phyloP scores from a whole-genome alignment of 2,329 filamentous ascomycete genomes.

The Clathrospora elynae region DNA sequence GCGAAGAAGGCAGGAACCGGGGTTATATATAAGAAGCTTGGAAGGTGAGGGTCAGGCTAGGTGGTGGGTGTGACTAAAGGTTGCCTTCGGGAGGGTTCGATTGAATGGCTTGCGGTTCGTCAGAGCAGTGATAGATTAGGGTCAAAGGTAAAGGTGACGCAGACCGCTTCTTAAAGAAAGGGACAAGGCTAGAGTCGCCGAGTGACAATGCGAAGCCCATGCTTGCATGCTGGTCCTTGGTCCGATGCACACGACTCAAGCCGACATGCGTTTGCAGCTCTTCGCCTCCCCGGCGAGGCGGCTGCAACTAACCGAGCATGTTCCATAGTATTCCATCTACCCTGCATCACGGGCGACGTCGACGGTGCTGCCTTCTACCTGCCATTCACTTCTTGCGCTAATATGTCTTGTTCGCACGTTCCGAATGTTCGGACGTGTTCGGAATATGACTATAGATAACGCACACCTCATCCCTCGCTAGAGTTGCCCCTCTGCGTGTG shows the following conservation, averaged over 20 bases:
- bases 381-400: too few relatives aligned
- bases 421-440: too few relatives aligned
- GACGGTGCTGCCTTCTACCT: too few relatives aligned
- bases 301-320: slow-evolving; percentile 16
- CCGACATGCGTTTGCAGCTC: slow-evolving; percentile 24
- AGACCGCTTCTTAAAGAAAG: slow-evolving; percentile 25
- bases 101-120: too few relatives aligned
- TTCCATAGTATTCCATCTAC: slow-evolving; percentile 17
- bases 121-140: slow-evolving; percentile 1
- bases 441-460: too few relatives aligned
- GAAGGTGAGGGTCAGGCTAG: neutral
- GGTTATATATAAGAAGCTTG: too few relatives aligned
- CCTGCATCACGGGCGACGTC: slow-evolving; percentile 4
- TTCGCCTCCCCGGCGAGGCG: slow-evolving; percentile 16
- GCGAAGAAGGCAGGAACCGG: neutral
- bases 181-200: slow-evolving; percentile 6
- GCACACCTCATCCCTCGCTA: slow-evolving; percentile 20
- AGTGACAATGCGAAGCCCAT: slow-evolving; percentile 10
- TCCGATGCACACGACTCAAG: slow-evolving; percentile 24
- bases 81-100: slow-evolving; percentile 7
- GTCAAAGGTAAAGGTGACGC: slow-evolving; percentile 16
- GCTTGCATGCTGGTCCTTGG: slow-evolving; percentile 12
- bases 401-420: too few relatives aligned
- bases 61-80: slow-evolving; percentile 10
- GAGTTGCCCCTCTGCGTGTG: slow-evolving; percentile 30